A percentile compares a stretch with the other conserved stretches of the same genome.
Conservation (phyloP, 2,329 filamentous ascomycete genomes). For the Xylaria digitata region DNA sequence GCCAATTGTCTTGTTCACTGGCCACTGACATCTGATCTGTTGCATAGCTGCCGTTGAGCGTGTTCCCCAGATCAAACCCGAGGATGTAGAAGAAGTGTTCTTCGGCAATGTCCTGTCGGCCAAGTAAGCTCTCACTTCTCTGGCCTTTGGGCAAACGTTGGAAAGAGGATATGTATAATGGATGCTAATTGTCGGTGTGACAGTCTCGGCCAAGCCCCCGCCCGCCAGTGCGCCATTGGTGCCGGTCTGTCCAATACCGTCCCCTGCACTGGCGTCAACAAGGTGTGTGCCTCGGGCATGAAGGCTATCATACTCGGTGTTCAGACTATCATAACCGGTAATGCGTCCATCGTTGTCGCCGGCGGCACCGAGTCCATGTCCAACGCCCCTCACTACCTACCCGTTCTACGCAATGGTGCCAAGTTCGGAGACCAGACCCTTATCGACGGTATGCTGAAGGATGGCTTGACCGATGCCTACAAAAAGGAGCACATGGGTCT, state of each 20-base stretch:
- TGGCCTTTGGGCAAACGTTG: background rate
- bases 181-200: conserved; percentile 26
- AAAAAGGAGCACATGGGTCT: conserved; percentile 98
- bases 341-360: conserved; percentile 90
- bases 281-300: conserved; percentile 95
- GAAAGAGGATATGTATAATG: background rate
- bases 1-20: background rate
- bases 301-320: conserved; percentile 95
- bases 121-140: conserved; percentile 68
- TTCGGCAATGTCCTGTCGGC: conserved; percentile 98
- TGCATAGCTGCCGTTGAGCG: conserved; percentile 79
- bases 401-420: conserved; percentile 83
- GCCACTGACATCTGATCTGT: conserved; percentile 30
- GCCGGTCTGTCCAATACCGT: conserved; percentile 85
- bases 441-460: conserved; percentile 91
- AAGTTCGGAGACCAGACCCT: conserved; percentile 94
- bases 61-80: conserved; percentile 84
- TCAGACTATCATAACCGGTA: conserved; percentile 97
- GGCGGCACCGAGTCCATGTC: conserved; percentile 99
- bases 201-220: conserved; percentile 95
- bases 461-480: conserved; percentile 94
- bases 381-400: conserved; percentile 95
- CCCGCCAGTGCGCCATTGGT: conserved; percentile 90
- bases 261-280: conserved; percentile 95
- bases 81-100: conserved; percentile 95